Evolutionary conservation across 306 rosid genomes (phyloP), one percentile per base, ranked within the genome.

Genomic region (Gillenia trifoliata): DNA sequence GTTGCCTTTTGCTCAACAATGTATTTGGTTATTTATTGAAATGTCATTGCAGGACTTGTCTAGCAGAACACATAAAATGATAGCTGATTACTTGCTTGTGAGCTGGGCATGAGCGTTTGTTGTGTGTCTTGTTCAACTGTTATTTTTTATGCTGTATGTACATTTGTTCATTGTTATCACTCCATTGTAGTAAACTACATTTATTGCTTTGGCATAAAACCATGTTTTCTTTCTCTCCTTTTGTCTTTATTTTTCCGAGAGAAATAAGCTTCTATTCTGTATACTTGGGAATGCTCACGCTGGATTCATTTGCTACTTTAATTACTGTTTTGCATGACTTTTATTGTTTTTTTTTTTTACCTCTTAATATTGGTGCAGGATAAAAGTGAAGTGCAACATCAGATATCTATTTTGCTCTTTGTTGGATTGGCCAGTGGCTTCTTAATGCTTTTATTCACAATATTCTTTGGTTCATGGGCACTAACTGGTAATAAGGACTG

Each of bases 361-460:
- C 10, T 23, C 33, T 30, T 73, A 34, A 11, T 33, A 25, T 66
- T 68, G 40, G 68, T 73, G 83, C 91, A 93, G 96, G 96, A 93
- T 66, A 91, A 83, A 76, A 86, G 83, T 57, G 92, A 86, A 84
- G 97, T 93, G 68, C 98, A 93, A 76, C 96, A 88, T 79, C 86
- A 87, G 82, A 80, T 83, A 84, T 90, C 86, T 2, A 54, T 84
- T 74, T 85, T 93, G 90, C 98, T 93, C 76, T 91, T 89, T 85
- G 68, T 91, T 76, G 98, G 96, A 67, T 82, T 93, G 79, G 73
- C 77, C 63, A 91, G 94, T 88, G 98, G 97, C 79, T 25, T 81
- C 54, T 17, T 73, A 66, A 89, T 93, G 98, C 85, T 93, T 66
- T 74, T 93, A 63, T 90, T 87, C 77, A 88, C 97, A 60, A 81